Percentiles rank a stretch among this genome's conserved stretches.
These are phyloP conservation scores for Epichloe festucae DNA, from an alignment of 2,329 filamentous ascomycete species.

Conservation along the genomic window DNA sequence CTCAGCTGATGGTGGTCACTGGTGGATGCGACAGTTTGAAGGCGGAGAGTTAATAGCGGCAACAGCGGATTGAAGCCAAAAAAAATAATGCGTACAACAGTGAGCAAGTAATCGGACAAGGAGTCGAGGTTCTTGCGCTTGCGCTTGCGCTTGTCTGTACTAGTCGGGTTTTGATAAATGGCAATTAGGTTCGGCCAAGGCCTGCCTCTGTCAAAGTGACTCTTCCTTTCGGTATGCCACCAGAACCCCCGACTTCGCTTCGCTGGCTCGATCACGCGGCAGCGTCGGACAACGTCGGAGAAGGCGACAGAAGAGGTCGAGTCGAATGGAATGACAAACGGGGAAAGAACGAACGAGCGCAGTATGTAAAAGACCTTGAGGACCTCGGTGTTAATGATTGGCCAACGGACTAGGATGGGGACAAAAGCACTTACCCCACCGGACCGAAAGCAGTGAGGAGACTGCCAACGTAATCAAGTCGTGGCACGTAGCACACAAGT, in stretches of 20 bases:
- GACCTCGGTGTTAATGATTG: slow-evolving; percentile 5
- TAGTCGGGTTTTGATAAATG: not conserved
- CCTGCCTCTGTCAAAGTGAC: not conserved
- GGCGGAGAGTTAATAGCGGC: not conserved
- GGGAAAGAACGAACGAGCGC: not conserved
- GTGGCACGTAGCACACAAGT: slow-evolving; percentile 1
- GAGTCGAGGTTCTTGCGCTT: not conserved
- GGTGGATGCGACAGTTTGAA: not conserved
- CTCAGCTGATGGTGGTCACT: slow-evolving; percentile 2
- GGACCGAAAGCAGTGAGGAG: not conserved
- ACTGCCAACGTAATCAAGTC: not conserved
- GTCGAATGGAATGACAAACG: slow-evolving; percentile 2
- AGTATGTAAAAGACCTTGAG: not conserved
- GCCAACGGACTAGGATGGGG: not conserved
- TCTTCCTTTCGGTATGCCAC: not conserved
- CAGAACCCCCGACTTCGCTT: not conserved
- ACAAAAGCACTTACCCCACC: slow-evolving; percentile 2
- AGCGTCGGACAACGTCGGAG: slow-evolving; percentile 8
- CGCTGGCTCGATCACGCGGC: not conserved
- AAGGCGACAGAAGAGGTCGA: slow-evolving; percentile 8
- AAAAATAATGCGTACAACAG: not conserved
- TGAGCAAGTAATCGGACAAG: not conserved
- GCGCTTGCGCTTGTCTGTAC: not conserved
- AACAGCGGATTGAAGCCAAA: not conserved
- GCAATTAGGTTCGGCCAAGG: not conserved